Evolutionary conservation across 1,284 basidiomycete species (phyloP).

Genomic region (Pseudozyma hubeiensis): DNA sequence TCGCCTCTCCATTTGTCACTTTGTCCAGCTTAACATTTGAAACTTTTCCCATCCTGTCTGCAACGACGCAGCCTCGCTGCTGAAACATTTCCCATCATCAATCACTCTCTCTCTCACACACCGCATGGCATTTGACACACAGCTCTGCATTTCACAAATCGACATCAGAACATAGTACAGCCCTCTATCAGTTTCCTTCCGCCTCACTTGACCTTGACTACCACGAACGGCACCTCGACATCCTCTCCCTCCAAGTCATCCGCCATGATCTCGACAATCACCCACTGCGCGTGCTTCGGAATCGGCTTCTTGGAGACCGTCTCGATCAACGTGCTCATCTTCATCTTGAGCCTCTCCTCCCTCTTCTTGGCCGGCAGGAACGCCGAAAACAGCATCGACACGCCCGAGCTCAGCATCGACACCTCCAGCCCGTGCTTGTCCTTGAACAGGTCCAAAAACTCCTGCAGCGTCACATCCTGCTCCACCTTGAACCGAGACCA

Average conservation of each 20-base stretch:
- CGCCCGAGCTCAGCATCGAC: slow-evolving; percentile 95
- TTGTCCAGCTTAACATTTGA: background rate
- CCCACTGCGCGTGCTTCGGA: slow-evolving; percentile 74
- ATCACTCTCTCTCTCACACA: no score
- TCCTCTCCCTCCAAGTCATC: slow-evolving; percentile 86
- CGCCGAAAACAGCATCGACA: slow-evolving; percentile 94
- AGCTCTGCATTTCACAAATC: background rate
- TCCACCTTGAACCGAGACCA: slow-evolving; percentile 94
- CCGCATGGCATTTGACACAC: no score
- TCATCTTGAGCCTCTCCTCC: slow-evolving; percentile 65
- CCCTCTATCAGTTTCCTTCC: background rate
- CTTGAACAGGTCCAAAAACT: slow-evolving; percentile 87
- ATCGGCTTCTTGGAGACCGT: slow-evolving; percentile 76
- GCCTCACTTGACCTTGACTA: slow-evolving; percentile 56
- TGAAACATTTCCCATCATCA: no score
- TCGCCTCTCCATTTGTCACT: background rate
- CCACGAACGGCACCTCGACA: slow-evolving; percentile 69
- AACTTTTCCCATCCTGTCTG: background rate
- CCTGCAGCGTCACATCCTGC: slow-evolving; percentile 86
- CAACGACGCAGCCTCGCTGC: no score
- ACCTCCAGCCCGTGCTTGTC: slow-evolving; percentile 86
- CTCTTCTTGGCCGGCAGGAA: slow-evolving; percentile 65
- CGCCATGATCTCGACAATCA: slow-evolving; percentile 94
- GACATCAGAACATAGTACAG: background rate
- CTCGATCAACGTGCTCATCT: slow-evolving; percentile 90